These are phyloP conservation scores for Talaromyces pinophilus DNA, from an alignment of 2,329 filamentous ascomycete genomes.

Conservation along the genomic window DNA sequence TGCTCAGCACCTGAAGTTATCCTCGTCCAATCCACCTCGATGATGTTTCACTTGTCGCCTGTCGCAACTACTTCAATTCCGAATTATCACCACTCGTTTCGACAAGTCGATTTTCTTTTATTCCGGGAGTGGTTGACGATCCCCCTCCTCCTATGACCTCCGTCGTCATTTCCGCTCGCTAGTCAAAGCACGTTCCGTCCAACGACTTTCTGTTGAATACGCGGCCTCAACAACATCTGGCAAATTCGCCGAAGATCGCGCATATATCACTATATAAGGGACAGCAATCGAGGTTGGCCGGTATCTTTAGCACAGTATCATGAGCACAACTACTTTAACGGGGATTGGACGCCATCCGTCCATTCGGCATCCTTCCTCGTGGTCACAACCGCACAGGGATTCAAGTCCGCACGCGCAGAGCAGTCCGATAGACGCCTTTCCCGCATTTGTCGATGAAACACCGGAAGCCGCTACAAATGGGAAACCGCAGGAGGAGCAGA, in stretches of 20 bases:
- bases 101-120: neutral
- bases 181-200: slow-evolving; percentile 4
- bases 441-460: slow-evolving; percentile 43
- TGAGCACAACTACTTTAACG: slow-evolving; percentile 45
- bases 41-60: slow-evolving; percentile 8
- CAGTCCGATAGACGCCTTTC: slow-evolving; percentile 47
- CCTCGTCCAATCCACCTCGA: slow-evolving; percentile 9
- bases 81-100: neutral
- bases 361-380: slow-evolving; percentile 37
- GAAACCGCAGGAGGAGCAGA: slow-evolving; percentile 32
- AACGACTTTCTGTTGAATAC: neutral
- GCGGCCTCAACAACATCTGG: neutral
- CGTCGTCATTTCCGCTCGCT: slow-evolving; percentile 11
- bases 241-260: neutral
- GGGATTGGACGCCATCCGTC: slow-evolving; percentile 44
- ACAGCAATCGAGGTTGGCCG: neutral
- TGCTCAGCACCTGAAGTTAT: neutral
- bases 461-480: slow-evolving; percentile 29
- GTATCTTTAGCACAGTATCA: slow-evolving; percentile 24
- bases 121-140: neutral
- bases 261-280: neutral
- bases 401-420: slow-evolving; percentile 35
- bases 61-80: neutral
- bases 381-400: slow-evolving; percentile 35
- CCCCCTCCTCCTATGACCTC: neutral